These are phyloP conservation scores for Aspergillus pseudoglaucus DNA, from an alignment of 2,329 filamentous ascomycete genomes.

Conservation along the genomic window DNA sequence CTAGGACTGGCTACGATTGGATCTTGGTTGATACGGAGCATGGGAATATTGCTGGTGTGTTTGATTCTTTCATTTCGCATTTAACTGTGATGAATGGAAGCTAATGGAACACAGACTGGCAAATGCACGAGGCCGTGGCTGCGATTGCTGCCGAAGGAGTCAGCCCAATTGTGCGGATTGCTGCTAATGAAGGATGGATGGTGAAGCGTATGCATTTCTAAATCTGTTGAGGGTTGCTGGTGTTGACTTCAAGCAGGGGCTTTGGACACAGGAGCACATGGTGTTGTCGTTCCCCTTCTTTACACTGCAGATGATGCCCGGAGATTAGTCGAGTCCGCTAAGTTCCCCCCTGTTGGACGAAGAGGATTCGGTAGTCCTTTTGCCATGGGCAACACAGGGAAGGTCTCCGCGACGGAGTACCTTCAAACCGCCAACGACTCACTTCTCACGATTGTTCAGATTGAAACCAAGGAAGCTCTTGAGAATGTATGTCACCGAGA, in stretches of 20 bases:
- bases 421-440: constrained; percentile 50
- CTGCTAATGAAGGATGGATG: constrained; percentile 56
- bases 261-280: constrained; percentile 55
- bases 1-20: constrained; percentile 49
- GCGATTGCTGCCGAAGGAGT: constrained; percentile 38
- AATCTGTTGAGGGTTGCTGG: background rate
- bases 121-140: constrained; percentile 52
- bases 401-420: constrained; percentile 40
- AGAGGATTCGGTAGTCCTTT: constrained; percentile 54
- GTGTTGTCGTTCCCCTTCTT: constrained; percentile 50
- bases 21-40: constrained; percentile 51
- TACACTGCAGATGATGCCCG: constrained; percentile 49
- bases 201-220: constrained; percentile 44
- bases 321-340: constrained; percentile 46
- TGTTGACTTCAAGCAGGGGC: constrained; percentile 33
- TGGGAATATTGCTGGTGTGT: constrained; percentile 49
- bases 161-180: constrained; percentile 43
- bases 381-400: constrained; percentile 39
- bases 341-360: constrained; percentile 51
- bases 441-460: constrained; percentile 45
- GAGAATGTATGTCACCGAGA: constrained; percentile 22
- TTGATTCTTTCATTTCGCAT: background rate
- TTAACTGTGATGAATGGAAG: background rate
- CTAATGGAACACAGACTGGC: constrained; percentile 16
- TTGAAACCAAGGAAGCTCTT: constrained; percentile 37